A percentile compares a stretch with the other conserved stretches of the same genome.
These are phyloP conservation scores for Euptelea pleiosperma DNA, from an alignment of 164 flowering plant genomes.

Conservation along the genomic window DNA sequence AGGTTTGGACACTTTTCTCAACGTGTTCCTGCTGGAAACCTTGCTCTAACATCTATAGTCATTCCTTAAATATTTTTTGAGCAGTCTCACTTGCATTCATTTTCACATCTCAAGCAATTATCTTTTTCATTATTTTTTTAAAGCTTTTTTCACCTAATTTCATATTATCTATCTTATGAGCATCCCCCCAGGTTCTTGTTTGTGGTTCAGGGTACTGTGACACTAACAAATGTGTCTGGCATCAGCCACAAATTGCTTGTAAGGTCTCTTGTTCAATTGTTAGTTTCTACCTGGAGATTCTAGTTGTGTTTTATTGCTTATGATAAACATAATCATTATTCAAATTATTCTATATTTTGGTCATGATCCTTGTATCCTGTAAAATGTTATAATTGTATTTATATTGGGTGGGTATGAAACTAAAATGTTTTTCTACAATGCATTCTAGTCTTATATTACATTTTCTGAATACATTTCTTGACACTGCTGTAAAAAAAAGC, in stretches of 20 bases:
- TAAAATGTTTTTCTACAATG: too few species aligned
- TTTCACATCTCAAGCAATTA: neutral
- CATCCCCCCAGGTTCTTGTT: constrained; percentile 61
- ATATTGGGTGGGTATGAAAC: too few species aligned
- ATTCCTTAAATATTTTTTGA: neutral
- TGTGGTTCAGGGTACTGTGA: constrained; percentile 60
- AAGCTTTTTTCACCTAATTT: neutral
- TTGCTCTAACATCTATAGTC: neutral
- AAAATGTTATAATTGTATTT: too few species aligned
- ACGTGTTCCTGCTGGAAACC: neutral
- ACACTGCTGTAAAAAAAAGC: too few species aligned
- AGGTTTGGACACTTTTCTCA: constrained; percentile 39
- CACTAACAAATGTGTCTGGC: constrained; percentile 48
- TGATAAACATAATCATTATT: too few species aligned
- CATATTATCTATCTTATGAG: neutral
- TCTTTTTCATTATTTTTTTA: neutral
- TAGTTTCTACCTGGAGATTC: neutral
- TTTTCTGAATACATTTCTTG: too few species aligned
- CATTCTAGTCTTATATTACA: too few species aligned
- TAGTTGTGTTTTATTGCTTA: neutral
- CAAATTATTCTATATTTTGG: too few species aligned
- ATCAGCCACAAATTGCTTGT: constrained; percentile 46
- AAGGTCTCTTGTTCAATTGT: constrained; percentile 9
- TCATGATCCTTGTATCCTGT: too few species aligned
- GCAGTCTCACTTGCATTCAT: neutral